These are phyloP conservation scores for Cercospora beticola DNA, from an alignment of 2,329 filamentous ascomycete species.

Conservation along the genomic window DNA sequence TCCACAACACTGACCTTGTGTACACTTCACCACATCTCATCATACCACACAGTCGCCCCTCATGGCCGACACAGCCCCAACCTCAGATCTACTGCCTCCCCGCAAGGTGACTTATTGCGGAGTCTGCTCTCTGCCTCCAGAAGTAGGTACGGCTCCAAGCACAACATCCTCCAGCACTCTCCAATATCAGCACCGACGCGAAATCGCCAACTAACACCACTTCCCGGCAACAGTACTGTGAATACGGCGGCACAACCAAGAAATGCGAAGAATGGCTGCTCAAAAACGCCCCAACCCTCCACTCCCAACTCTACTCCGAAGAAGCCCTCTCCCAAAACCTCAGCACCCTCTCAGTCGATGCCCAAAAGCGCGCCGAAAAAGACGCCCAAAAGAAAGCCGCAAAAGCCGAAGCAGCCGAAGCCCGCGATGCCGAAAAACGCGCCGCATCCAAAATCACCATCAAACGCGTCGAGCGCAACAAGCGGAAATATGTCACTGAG, in stretches of 20 bases:
- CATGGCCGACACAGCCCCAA: constrained; percentile 36
- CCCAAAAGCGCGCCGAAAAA: constrained; percentile 91
- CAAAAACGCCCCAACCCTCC: constrained; percentile 69
- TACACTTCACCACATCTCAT: background rate
- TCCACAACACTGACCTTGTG: background rate
- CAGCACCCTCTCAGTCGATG: constrained; percentile 81
- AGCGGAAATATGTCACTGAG: constrained; percentile 93
- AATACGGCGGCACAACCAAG: constrained; percentile 93
- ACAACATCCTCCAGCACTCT: background rate
- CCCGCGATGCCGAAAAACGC: constrained; percentile 77
- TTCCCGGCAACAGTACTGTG: constrained; percentile 72
- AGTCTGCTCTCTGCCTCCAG: constrained; percentile 65
- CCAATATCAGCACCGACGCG: background rate
- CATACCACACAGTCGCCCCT: constrained; percentile 8
- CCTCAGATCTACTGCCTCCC: constrained; percentile 40
- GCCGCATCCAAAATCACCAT: constrained; percentile 81
- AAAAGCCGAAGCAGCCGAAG: constrained; percentile 84
- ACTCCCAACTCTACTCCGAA: constrained; percentile 76
- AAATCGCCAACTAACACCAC: constrained; percentile 10
- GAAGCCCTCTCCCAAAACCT: constrained; percentile 77
- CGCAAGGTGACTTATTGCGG: constrained; percentile 62
- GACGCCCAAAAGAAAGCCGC: constrained; percentile 96
- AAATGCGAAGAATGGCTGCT: constrained; percentile 97
- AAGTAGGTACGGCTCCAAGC: constrained; percentile 55
- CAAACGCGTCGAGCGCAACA: constrained; percentile 97